Evolutionary conservation across 805 yeast species (phyloP), one percentile per base, ranked within the genome.

Genomic region (Metschnikowia bowlesiae): DNA sequence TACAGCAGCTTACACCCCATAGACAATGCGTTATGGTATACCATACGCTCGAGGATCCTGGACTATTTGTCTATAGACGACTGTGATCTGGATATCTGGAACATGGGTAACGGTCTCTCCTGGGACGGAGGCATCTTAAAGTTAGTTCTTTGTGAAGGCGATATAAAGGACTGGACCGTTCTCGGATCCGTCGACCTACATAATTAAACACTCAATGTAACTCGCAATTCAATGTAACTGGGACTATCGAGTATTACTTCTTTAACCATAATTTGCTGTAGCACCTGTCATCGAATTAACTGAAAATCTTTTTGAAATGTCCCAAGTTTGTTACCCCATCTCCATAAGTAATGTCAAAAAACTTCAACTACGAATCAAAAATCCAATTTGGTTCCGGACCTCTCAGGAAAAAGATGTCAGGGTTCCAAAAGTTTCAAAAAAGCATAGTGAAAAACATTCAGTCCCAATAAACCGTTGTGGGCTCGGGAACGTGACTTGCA

Each of bases 121-220:
- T 87, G 94, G 94, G 78, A 75, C 42, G 81, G 84, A 7, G 87
- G 89, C 2, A 83, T 85, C 7, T 71, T 84, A 26, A 80, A 84
- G 56, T 74, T 87, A 47, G 88, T 87, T 6, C 72, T 73, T 16
- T 84, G 90, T 60, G 85, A 81, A 57, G 92, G 92, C 0, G 87
- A 85, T 4, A 83, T 83, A 6, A 78, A 73, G 42, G 79, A 83
- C 49, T 87, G 95, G 95, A 70, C 76, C 38, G 77, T 77, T 1
- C 68, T 86, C 52, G 92, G 89, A 2, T 71, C 73, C 39, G 78
- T 74, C 6, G 77, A 72, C 53, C 58, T 74, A 39, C 75, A 73
- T 52, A 48, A 42, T 39, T 53, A 34, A 33, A 33, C 18, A 33
- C n/a, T 33, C 36, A 6, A 33, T 33, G 16, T 8, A 33, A 33